Conservation (phyloP, 345 rosid genomes). For the Boechera stricta region DNA sequence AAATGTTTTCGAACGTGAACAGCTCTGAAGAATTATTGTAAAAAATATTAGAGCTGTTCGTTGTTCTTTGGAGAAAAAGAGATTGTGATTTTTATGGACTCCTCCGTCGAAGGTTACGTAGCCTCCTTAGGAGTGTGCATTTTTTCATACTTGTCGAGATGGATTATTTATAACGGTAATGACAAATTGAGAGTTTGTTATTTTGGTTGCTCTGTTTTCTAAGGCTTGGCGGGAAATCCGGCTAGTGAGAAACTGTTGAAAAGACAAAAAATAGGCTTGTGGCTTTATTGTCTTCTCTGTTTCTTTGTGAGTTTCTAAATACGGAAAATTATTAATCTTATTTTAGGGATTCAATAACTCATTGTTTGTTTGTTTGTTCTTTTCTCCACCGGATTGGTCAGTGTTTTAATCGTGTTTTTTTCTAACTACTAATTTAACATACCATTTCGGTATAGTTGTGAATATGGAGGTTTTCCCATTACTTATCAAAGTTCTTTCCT, state of each 20-base stretch:
- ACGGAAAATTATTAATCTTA: slow-evolving; percentile 21
- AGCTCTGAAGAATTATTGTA: slow-evolving; percentile 24
- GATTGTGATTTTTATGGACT: slow-evolving; percentile 39
- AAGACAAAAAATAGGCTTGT: slow-evolving; percentile 44
- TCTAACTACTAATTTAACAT: slow-evolving; percentile 10
- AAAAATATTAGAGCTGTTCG: slow-evolving; percentile 34
- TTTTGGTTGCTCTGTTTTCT: slow-evolving; percentile 36
- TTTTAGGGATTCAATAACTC: slow-evolving; percentile 31
- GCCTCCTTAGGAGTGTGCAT: slow-evolving; percentile 32
- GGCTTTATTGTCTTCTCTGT: slow-evolving; percentile 37
- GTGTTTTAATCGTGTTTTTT: slow-evolving; percentile 29
- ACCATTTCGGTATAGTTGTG: background rate
- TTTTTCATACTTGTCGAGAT: slow-evolving; percentile 17
- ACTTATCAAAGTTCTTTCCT: background rate
- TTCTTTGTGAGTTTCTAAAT: slow-evolving; percentile 36
- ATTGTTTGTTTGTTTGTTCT: slow-evolving; percentile 21
- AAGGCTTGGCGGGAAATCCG: slow-evolving; percentile 43
- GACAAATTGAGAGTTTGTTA: slow-evolving; percentile 42
- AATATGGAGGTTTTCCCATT: background rate
- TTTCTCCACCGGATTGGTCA: slow-evolving; percentile 28
- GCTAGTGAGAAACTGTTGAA: slow-evolving; percentile 22
- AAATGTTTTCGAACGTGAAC: slow-evolving; percentile 42
- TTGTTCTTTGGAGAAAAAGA: slow-evolving; percentile 26
- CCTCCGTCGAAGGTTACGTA: slow-evolving; percentile 43
- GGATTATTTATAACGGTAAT: slow-evolving; percentile 36